A percentile compares a stretch with the other conserved stretches of the same genome.
Conservation (phyloP, 2,329 filamentous ascomycete species). For the Pseudopyricularia cyperi region DNA sequence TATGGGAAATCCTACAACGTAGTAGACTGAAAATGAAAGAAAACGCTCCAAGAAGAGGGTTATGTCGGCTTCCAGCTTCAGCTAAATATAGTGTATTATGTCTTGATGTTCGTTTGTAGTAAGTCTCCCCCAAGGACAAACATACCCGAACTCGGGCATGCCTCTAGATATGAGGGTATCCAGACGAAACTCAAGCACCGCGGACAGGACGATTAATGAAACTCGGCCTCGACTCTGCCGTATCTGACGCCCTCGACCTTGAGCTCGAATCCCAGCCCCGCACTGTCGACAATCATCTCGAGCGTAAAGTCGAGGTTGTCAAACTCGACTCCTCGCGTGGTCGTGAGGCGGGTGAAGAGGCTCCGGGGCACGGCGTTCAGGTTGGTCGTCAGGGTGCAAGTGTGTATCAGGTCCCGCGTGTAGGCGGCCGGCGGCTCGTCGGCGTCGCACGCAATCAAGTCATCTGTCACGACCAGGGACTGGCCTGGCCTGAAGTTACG, state of each 20-base stretch:
- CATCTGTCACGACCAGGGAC: constrained; percentile 65
- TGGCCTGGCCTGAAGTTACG: constrained; percentile 72
- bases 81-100: no score
- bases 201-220: constrained; percentile 36
- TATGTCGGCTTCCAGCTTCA: no score
- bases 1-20: neutral
- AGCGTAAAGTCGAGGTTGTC: constrained; percentile 72
- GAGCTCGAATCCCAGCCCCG: constrained; percentile 62
- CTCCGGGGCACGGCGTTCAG: constrained; percentile 61
- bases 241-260: constrained; percentile 69
- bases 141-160: no score
- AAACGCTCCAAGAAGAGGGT: no score
- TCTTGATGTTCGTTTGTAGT: no score
- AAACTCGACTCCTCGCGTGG: constrained; percentile 68
- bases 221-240: constrained; percentile 65
- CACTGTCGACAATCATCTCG: constrained; percentile 72
- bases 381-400: constrained; percentile 72
- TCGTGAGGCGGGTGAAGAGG: constrained; percentile 63
- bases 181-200: neutral
- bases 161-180: neutral
- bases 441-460: constrained; percentile 62
- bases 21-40: neutral
- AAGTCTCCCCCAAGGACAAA: no score
- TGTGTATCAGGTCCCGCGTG: constrained; percentile 50
- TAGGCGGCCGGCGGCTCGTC: constrained; percentile 52